These are phyloP conservation scores for Colletotrichum chrysophilum DNA, from an alignment of 2,329 filamentous ascomycete genomes.

Conservation along the genomic window DNA sequence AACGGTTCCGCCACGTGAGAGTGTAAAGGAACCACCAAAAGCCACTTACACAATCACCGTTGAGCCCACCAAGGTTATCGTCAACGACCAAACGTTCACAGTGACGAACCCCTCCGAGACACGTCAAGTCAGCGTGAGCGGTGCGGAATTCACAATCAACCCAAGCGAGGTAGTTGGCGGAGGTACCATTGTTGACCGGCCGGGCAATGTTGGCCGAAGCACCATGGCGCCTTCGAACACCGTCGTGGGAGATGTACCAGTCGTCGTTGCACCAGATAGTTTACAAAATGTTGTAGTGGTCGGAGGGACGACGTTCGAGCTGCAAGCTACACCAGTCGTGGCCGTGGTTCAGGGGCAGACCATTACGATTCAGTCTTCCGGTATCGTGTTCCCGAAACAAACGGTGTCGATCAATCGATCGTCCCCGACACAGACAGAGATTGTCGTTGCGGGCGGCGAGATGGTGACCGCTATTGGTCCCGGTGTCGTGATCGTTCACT, in stretches of 20 bases:
- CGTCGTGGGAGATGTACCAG: slow-evolving; percentile 41
- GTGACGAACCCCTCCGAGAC: slow-evolving; percentile 41
- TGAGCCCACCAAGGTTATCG: slow-evolving; percentile 49
- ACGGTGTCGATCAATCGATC: slow-evolving; percentile 39
- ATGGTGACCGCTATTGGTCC: slow-evolving; percentile 49
- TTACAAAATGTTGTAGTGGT: slow-evolving; percentile 40
- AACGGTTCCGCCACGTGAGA: neutral
- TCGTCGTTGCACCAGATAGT: slow-evolving; percentile 42
- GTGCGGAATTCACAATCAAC: slow-evolving; percentile 51
- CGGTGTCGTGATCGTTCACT: slow-evolving; percentile 44
- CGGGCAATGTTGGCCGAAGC: slow-evolving; percentile 26
- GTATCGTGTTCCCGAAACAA: slow-evolving; percentile 33
- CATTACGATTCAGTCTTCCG: slow-evolving; percentile 38
- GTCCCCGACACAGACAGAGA: slow-evolving; percentile 41
- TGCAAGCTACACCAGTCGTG: slow-evolving; percentile 40
- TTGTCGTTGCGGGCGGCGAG: slow-evolving; percentile 53
- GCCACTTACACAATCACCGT: slow-evolving; percentile 46
- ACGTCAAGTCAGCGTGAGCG: slow-evolving; percentile 45
- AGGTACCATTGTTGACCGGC: slow-evolving; percentile 49
- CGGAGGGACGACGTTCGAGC: slow-evolving; percentile 46
- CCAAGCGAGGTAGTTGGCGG: slow-evolving; percentile 50
- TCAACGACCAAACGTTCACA: slow-evolving; percentile 50
- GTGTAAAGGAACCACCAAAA: neutral
- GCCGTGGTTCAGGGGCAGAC: slow-evolving; percentile 37
- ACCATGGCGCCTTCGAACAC: slow-evolving; percentile 35